These are phyloP conservation scores for Phytopythium kandeliae DNA, from an alignment of 352 stramenopile genomes.

Conservation along the genomic window DNA sequence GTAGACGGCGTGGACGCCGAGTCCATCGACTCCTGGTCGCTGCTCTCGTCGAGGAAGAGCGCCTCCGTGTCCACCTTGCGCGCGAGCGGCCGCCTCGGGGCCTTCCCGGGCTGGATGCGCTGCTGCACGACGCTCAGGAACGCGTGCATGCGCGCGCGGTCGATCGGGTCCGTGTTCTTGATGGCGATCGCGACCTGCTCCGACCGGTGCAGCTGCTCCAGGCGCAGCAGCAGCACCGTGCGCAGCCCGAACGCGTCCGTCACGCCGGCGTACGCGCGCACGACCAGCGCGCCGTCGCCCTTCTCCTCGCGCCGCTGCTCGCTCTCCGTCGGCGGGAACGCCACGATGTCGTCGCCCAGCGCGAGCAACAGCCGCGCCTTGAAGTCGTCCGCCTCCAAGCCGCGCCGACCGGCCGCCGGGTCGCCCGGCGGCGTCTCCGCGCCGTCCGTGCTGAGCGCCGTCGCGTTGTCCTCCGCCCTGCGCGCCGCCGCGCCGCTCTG, in stretches of 20 bases:
- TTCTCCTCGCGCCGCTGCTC: too few species aligned
- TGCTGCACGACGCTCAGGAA: conserved; percentile 59
- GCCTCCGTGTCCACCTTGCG: conserved; percentile 35
- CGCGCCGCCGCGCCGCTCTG: conserved; percentile 1
- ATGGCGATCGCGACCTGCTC: conserved; percentile 61
- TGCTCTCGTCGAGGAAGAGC: conserved; percentile 46
- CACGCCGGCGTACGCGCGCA: conserved; percentile 55
- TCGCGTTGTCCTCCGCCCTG: conserved; percentile 4
- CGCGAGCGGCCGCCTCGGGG: conserved; percentile 34
- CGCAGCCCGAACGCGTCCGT: conserved; percentile 28
- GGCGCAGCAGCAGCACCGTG: conserved; percentile 49
- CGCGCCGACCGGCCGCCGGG: conserved; percentile 13
- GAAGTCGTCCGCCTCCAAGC: conserved; percentile 25
- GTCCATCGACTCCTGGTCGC: conserved; percentile 24
- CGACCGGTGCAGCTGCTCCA: conserved; percentile 65
- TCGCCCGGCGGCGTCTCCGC: conserved; percentile 7
- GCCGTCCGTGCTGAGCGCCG: conserved; percentile 7
- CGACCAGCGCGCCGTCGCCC: conserved; percentile 18
- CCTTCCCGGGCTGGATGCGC: conserved; percentile 43
- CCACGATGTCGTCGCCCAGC: conserved; percentile 52
- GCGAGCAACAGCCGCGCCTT: conserved; percentile 39
- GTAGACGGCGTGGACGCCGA: conserved; percentile 16
- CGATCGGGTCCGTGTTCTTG: conserved; percentile 65
- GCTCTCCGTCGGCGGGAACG: conserved; percentile 30
- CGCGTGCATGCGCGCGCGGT: conserved; percentile 33